Evolutionary conservation across 2,329 filamentous ascomycete genomes (phyloP), one percentile per base, ranked within the genome.

Genomic region (Fusarium incarnatum): DNA sequence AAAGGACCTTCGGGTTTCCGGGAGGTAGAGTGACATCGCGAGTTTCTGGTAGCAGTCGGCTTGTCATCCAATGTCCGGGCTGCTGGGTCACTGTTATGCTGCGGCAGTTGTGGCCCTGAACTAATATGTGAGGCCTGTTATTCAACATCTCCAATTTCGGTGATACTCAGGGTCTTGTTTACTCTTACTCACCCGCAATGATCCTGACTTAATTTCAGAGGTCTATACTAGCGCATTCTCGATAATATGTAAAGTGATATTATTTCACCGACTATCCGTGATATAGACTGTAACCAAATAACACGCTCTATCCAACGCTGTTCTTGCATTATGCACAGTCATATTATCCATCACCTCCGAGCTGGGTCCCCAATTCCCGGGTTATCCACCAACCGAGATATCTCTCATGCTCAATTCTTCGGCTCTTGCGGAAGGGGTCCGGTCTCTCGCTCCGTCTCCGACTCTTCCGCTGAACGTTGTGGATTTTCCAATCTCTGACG

Each of bases 401-500:
- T 32, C 41, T 30, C 67, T 50, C 27, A 62, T 54, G 48, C 45
- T 32, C 42, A 28, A 16, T 44, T 57, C 47, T 67, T 74, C 28
- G 46, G 47, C 34, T 70, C 65, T 22, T 45, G 54, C 27, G 55
- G 45, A 23, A 50, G 61, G 16, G 44, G 18, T 48, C 56, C 64
- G 41, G 28, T 42, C 23, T 71, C 66, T 44, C 41, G 47, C 11
- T 57, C 52, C 32, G 47, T 49, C 25, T 41, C 71, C 34, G 41
- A 46, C 16, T 64, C 70, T 59, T 50, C 59, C 22, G 44, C 22
- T 16, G 50, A 52, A 25, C 32, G 44, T 9, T 34, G 53, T 55
- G 64, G 67, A 22, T 61, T 65, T 23, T 73, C 73, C 12, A 76
- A 56, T 41, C 64, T 64, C 28, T 73, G 63, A 9, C 73, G 64